A percentile compares a stretch with the other conserved stretches of the same genome.
These are phyloP conservation scores for Closterium sp. DNA, from an alignment of 139 green algal genomes.

Conservation along the genomic window DNA sequence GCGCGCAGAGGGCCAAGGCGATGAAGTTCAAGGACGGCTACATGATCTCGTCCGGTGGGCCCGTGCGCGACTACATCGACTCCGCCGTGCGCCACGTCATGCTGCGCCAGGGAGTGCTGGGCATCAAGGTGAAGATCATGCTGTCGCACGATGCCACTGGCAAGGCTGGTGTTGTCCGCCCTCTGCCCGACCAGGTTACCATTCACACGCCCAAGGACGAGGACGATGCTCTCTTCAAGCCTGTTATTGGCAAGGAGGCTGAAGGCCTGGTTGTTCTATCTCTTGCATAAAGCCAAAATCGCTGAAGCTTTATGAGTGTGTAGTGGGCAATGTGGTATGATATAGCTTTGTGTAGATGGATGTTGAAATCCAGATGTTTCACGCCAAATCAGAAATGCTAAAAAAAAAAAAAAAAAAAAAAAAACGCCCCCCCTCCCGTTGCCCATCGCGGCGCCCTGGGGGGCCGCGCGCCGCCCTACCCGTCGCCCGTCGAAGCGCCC, in stretches of 20 bases:
- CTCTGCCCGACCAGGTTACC: conserved; percentile 88
- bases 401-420: too few relatives aligned
- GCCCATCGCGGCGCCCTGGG: too few relatives aligned
- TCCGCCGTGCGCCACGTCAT: conserved; percentile 91
- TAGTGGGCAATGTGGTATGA: too few relatives aligned
- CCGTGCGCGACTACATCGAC: conserved; percentile 90
- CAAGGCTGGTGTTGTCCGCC: conserved; percentile 84
- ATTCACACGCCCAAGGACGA: conserved; percentile 88
- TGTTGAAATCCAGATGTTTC: too few relatives aligned
- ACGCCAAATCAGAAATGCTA: too few relatives aligned
- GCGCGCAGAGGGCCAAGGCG: conserved; percentile 93
- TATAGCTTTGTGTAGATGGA: too few relatives aligned
- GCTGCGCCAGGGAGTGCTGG: conserved; percentile 94
- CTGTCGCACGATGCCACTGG: conserved; percentile 91
- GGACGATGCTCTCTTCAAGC: conserved; percentile 49
- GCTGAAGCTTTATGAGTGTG: too few relatives aligned
- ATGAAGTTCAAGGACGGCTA: conserved; percentile 99
- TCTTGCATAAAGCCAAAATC: too few relatives aligned
- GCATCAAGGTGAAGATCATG: too few relatives aligned
- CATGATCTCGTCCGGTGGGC: conserved; percentile 90
- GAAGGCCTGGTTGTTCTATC: not conserved
- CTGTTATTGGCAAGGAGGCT: conserved; percentile 38
- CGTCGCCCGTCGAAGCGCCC: too few relatives aligned
- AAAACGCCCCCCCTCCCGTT: too few relatives aligned
- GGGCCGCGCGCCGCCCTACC: too few relatives aligned